These are phyloP conservation scores for Omphalea diandra DNA, from an alignment of 441 rosid genomes.

Conservation along the genomic window DNA sequence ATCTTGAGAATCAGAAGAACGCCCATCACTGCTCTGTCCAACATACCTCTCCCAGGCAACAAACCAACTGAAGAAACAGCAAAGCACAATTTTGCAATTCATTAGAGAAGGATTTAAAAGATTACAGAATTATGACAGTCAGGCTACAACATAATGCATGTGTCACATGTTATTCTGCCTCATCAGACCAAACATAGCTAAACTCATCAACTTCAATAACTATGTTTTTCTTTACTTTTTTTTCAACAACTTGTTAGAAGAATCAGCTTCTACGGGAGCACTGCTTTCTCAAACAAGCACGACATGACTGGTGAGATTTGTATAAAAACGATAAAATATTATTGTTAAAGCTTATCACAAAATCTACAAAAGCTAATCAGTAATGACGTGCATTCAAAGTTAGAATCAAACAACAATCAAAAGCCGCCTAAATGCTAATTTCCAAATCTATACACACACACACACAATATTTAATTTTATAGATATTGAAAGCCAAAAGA, in stretches of 20 bases:
- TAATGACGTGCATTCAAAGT: not conserved
- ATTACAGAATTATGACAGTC: not conserved
- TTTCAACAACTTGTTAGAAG: not conserved
- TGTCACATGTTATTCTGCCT: not conserved
- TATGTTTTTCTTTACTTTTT: too few relatives aligned
- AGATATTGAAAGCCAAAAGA: too few relatives aligned
- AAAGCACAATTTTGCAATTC: not conserved
- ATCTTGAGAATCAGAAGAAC: slow-evolving; percentile 34
- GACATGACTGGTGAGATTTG: not conserved
- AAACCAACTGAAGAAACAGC: slow-evolving; percentile 65
- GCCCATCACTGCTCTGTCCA: slow-evolving; percentile 33
- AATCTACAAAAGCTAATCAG: not conserved
- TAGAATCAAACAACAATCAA: not conserved
- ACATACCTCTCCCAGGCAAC: slow-evolving; percentile 71
- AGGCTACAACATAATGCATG: not conserved
- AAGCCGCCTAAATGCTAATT: not conserved
- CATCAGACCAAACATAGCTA: not conserved
- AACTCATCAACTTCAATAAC: not conserved
- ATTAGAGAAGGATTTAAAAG: not conserved
- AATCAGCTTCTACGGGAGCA: not conserved
- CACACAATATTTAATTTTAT: too few relatives aligned
- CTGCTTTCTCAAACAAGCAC: not conserved
- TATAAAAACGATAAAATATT: not conserved
- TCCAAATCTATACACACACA: too few relatives aligned
- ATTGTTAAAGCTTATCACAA: not conserved